Percentiles rank a stretch among this genome's conserved stretches.
Conservation (phyloP, 371 early-diverging fungal species). For the Rhizomucor pusillus region DNA sequence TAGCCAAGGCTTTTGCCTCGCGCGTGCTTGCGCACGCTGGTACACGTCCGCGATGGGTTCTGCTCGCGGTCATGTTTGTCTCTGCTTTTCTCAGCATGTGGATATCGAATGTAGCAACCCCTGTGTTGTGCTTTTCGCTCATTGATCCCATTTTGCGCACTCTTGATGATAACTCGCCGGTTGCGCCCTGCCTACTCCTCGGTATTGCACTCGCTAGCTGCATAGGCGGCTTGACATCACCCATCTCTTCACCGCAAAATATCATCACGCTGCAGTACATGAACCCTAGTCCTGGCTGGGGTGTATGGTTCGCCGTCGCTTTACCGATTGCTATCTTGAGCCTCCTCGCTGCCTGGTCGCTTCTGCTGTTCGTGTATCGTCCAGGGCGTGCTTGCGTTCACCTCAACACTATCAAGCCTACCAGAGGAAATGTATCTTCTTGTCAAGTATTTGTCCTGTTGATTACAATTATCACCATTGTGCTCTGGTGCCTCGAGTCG, state of each 20-base stretch:
- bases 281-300: conserved; percentile 81
- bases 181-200: conserved; percentile 82
- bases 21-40: conserved; percentile 70
- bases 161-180: conserved; percentile 59
- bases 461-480: conserved; percentile 64
- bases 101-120: conserved; percentile 84
- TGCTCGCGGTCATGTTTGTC: conserved; percentile 77
- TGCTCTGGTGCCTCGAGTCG: conserved; percentile 84
- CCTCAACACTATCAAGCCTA: conserved; percentile 46
- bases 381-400: conserved; percentile 52
- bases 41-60: conserved; percentile 63
- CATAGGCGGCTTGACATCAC: conserved; percentile 93
- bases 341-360: conserved; percentile 75
- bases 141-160: conserved; percentile 76
- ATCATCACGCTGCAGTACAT: conserved; percentile 81
- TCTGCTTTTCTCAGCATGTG: conserved; percentile 76
- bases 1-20: conserved; percentile 72
- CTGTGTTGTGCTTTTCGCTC: conserved; percentile 79
- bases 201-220: conserved; percentile 94
- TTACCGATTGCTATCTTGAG: conserved; percentile 68
- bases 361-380: conserved; percentile 66
- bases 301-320: conserved; percentile 77
- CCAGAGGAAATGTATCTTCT: conserved; percentile 44
- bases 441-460: conserved; percentile 57
- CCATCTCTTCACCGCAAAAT: conserved; percentile 94